These are phyloP conservation scores for Rhodomyrtus tomentosa DNA, from an alignment of 345 rosid genomes.

Conservation along the genomic window DNA sequence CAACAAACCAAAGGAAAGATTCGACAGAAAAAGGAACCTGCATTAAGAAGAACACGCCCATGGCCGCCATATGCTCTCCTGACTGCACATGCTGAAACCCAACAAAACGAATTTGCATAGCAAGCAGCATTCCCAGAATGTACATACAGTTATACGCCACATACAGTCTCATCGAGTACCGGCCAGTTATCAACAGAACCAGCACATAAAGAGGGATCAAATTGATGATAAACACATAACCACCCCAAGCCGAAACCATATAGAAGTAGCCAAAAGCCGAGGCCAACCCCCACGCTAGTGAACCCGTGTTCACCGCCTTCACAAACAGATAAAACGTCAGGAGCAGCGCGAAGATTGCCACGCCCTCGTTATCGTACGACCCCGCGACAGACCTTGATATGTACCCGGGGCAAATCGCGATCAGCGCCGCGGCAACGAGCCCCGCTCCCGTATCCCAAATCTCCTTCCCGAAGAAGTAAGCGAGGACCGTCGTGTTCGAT, in stretches of 20 bases:
- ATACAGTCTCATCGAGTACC: slow-evolving; percentile 91
- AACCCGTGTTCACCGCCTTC: slow-evolving; percentile 90
- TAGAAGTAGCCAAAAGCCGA: slow-evolving; percentile 97
- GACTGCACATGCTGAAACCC: slow-evolving; percentile 99
- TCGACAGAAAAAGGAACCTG: slow-evolving; percentile 38
- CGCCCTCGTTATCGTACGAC: slow-evolving; percentile 91
- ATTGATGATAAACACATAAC: slow-evolving; percentile 94
- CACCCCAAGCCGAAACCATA: slow-evolving; percentile 99
- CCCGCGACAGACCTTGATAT: slow-evolving; percentile 96
- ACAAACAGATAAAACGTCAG: slow-evolving; percentile 84
- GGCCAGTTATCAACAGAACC: slow-evolving; percentile 82
- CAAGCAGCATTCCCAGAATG: slow-evolving; percentile 91
- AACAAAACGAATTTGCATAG: slow-evolving; percentile 97
- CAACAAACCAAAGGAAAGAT: neutral
- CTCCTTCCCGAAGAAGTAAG: slow-evolving; percentile 96
- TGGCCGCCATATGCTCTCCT: slow-evolving; percentile 98
- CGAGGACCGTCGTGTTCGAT: slow-evolving; percentile 83
- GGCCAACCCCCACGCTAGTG: slow-evolving; percentile 76
- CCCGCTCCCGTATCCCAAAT: slow-evolving; percentile 97
- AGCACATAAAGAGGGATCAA: slow-evolving; percentile 92
- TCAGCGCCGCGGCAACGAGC: slow-evolving; percentile 79
- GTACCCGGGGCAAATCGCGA: slow-evolving; percentile 96
- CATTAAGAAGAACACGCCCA: slow-evolving; percentile 95
- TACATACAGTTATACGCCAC: slow-evolving; percentile 89
- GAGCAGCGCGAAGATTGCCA: slow-evolving; percentile 83